Evolutionary conservation across 2,329 filamentous ascomycete genomes (phyloP).

Genomic region (Gnomoniopsis smithogilvyi): DNA sequence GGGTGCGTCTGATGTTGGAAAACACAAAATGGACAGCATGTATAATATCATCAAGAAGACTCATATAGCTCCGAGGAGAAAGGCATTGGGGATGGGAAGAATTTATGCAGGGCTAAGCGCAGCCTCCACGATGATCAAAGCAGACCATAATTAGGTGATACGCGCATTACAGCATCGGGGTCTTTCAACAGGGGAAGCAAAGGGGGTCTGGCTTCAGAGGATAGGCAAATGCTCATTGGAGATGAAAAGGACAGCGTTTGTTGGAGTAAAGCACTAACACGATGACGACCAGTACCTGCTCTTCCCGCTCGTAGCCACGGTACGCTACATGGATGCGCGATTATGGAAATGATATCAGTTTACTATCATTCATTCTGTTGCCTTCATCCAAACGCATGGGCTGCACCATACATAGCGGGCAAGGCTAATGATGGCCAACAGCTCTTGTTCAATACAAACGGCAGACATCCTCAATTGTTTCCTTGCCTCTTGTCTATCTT

Average conservation of each 20-base stretch:
- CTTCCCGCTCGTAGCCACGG: too few relatives aligned
- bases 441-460: not conserved
- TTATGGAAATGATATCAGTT: not conserved
- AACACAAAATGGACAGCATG: not conserved
- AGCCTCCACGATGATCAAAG: not conserved
- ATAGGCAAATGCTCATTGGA: not conserved
- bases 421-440: not conserved
- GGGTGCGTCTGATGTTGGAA: not conserved
- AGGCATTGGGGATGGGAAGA: not conserved
- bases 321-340: not conserved
- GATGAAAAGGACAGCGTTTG: not conserved
- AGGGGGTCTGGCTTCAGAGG: not conserved
- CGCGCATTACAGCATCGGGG: not conserved
- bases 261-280: not conserved
- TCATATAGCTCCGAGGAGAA: not conserved
- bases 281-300: not conserved
- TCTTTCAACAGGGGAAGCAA: not conserved
- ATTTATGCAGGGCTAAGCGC: not conserved
- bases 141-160: not conserved
- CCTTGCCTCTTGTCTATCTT: too few relatives aligned
- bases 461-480: not conserved
- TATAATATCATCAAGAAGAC: not conserved
- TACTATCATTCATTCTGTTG: not conserved
- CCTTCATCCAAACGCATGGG: not conserved
- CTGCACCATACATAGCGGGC: not conserved